Evolutionary conservation across 2,329 filamentous ascomycete species (phyloP).

Genomic region (Phoma herbarum): DNA sequence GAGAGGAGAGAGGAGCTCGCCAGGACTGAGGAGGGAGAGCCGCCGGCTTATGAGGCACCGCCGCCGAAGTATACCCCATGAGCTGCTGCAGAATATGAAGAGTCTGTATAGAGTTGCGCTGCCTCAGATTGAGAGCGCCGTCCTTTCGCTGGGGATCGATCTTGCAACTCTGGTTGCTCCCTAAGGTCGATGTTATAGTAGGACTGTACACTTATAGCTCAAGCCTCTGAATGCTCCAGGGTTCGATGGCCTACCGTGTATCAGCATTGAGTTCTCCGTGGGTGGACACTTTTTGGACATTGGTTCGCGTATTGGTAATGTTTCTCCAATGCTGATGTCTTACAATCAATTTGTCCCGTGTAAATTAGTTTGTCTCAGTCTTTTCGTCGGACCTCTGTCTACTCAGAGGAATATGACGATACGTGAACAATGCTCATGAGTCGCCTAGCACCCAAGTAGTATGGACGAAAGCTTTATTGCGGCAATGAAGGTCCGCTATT

Average conservation of each 20-base stretch:
- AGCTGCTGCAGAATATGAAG: neutral
- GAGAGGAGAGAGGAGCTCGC: neutral
- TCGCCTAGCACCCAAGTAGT: neutral
- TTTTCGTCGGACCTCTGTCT: neutral
- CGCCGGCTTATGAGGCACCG: slow-evolving; percentile 7
- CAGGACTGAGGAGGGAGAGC: neutral
- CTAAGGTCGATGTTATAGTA: too few relatives aligned
- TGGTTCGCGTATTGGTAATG: neutral
- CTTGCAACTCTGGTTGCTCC: too few relatives aligned
- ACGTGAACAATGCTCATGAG: neutral
- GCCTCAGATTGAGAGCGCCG: too few relatives aligned
- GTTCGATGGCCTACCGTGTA: neutral
- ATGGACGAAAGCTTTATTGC: neutral
- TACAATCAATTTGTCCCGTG: neutral
- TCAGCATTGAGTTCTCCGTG: too few relatives aligned
- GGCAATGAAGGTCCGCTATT: neutral
- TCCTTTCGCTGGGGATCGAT: too few relatives aligned
- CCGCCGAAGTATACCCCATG: slow-evolving; percentile 28
- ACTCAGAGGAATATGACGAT: neutral
- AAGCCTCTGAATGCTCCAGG: neutral
- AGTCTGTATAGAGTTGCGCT: too few relatives aligned
- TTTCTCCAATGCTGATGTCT: neutral
- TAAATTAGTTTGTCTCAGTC: neutral
- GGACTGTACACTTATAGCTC: neutral
- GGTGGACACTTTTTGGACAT: too few relatives aligned